Percentiles rank a stretch among this genome's conserved stretches.
Evolutionary conservation across 148 eudicot genomes (phyloP).

Genomic region (Suaeda aralocaspica): DNA sequence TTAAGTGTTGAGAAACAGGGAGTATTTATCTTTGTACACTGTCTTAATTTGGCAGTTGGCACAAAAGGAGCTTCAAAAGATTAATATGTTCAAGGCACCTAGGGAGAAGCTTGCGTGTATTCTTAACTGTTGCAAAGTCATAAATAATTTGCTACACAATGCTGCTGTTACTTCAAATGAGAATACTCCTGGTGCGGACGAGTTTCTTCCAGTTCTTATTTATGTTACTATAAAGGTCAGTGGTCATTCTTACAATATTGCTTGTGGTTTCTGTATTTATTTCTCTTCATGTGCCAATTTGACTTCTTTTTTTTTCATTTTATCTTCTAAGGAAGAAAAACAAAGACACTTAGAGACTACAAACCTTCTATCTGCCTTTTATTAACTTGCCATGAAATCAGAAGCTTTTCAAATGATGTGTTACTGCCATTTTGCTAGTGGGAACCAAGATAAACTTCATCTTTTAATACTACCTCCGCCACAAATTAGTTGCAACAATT

Average conservation of each 20-base stretch:
- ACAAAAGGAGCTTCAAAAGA: constrained; percentile 93
- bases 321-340: neutral
- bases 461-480: no score
- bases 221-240: constrained; percentile 85
- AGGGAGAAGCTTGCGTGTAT: constrained; percentile 95
- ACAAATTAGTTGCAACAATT: no score
- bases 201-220: constrained; percentile 93
- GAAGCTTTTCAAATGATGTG: neutral
- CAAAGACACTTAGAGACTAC: no score
- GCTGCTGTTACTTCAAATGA: constrained; percentile 75
- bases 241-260: constrained; percentile 5
- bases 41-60: constrained; percentile 57
- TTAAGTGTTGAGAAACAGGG: neutral
- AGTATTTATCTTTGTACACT: neutral
- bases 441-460: neutral
- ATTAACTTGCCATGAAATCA: neutral
- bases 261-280: neutral
- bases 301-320: neutral
- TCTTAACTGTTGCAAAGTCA: constrained; percentile 88
- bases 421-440: neutral
- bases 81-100: constrained; percentile 93
- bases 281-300: neutral
- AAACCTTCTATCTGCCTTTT: neutral
- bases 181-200: constrained; percentile 93
- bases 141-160: constrained; percentile 75